These are phyloP conservation scores for Potentilla sterilis DNA, from an alignment of 306 rosid genomes.

Conservation along the genomic window DNA sequence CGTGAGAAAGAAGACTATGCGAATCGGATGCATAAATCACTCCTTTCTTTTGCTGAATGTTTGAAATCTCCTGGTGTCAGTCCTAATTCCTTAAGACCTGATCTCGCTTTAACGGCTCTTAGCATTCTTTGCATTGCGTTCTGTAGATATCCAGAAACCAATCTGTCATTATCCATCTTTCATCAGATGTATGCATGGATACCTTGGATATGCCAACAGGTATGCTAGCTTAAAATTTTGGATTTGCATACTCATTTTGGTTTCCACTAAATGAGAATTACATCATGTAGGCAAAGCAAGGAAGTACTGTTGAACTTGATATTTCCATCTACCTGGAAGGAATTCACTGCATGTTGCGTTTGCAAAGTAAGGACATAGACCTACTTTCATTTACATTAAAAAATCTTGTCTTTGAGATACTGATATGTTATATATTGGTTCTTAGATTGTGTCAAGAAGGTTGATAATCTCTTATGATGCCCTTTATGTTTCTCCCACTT, in stretches of 20 bases:
- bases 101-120: conserved; percentile 63
- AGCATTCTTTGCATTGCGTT: conserved; percentile 80
- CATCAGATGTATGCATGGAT: conserved; percentile 82
- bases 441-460: conserved; percentile 12
- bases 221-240: conserved; percentile 38
- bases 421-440: conserved; percentile 25
- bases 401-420: conserved; percentile 22
- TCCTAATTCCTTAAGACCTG: conserved; percentile 53
- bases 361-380: conserved; percentile 59
- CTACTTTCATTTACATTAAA: conserved; percentile 21
- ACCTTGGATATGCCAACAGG: conserved; percentile 81
- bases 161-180: conserved; percentile 51
- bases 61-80: conserved; percentile 43
- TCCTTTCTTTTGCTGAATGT: conserved; percentile 50
- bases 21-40: conserved; percentile 50
- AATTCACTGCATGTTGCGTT: conserved; percentile 70
- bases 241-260: conserved; percentile 13
- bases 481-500: conserved; percentile 1
- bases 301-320: conserved; percentile 42
- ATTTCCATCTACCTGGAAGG: conserved; percentile 77
- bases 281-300: conserved; percentile 59
- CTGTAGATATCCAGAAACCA: conserved; percentile 64
- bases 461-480: background rate
- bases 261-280: conserved; percentile 27
- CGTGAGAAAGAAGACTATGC: conserved; percentile 55